A percentile compares a stretch with the other conserved stretches of the same genome.
Conservation (phyloP, 129 eudicot genomes). For the Flaveria linearis region DNA sequence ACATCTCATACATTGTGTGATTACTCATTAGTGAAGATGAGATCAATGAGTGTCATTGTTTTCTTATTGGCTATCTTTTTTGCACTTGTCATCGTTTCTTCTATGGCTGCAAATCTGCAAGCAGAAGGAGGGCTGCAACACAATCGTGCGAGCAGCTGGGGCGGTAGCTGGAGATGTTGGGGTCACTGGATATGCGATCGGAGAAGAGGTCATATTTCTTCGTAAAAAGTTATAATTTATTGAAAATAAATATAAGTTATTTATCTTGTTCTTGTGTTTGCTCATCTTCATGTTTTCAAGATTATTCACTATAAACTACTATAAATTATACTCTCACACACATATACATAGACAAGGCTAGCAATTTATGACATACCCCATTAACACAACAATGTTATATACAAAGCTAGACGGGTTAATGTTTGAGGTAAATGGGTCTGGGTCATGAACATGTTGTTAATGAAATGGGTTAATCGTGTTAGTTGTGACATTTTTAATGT, state of each 20-base stretch:
- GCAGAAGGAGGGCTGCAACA: background rate
- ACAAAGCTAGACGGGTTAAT: too few relatives aligned
- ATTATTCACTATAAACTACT: background rate
- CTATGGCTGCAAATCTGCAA: background rate
- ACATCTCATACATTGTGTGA: background rate
- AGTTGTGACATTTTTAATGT: too few relatives aligned
- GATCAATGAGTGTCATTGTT: background rate
- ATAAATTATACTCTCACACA: background rate
- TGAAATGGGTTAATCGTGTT: too few relatives aligned
- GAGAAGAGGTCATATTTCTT: background rate
- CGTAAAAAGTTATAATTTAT: background rate
- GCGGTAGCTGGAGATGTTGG: conserved; percentile 27
- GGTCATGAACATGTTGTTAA: too few relatives aligned
- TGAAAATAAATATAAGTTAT: background rate
- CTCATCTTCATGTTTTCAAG: background rate
- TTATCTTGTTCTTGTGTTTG: background rate
- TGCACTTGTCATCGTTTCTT: conserved; percentile 13
- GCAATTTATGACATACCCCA: too few relatives aligned
- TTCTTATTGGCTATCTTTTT: background rate
- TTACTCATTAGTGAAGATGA: conserved; percentile 1
- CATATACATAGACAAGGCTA: background rate
- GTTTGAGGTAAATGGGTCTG: too few relatives aligned
- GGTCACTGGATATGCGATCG: background rate
- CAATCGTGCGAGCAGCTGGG: background rate
- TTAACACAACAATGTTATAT: too few relatives aligned